Evolutionary conservation across 2,329 filamentous ascomycete genomes (phyloP), one percentile per base, ranked within the genome.

Genomic region (Pseudogymnoascus sp.): DNA sequence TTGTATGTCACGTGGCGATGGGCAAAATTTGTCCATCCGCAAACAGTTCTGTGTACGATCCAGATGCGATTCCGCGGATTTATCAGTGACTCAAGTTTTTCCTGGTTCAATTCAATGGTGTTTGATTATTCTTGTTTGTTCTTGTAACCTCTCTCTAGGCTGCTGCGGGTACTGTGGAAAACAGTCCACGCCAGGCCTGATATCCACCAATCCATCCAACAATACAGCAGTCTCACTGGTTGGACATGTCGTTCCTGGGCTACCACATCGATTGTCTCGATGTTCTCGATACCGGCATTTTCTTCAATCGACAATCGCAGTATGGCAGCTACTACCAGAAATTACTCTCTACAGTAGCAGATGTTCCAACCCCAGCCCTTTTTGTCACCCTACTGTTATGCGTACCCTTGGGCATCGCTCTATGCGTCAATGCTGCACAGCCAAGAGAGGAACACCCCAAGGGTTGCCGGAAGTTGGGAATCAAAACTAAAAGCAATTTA

Each of bases 381-480:
- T 65, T 72, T 42, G 35, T 71, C 10, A 68, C 70, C 5, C 65
- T 72, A 42, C 61, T 72, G 31, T 64, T 65, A 42, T 72, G 71
- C 64, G 64, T 70, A 60, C 69, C 67, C 29, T 69, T 69, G 15
- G 66, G 73, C 59, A 66, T 73, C 42, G 68, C 69, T 33, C 68
- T 73, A 8, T 62, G 68, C 21, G 66, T 72, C 59, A 69, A 71
- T 59, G 66, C 70, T 45, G 67, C 70, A 7, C 66, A 68, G 59
- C 64, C 69, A n/a, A 63, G 65, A 4, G 68, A 71, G 5, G 69
- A 72, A 33, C 62, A 74, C n/a, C 78, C 77, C 0, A 73, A 71
- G 63, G 82, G 82, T 62, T 85, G 82, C 67, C 74, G 76, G 60
- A 81, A 77, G 67, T 69, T 85, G 10, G 81, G 81, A 13, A 69